These are phyloP conservation scores for Cyberlindnera euphorbiiphila DNA, from an alignment of 805 yeast genomes.

Conservation along the genomic window DNA sequence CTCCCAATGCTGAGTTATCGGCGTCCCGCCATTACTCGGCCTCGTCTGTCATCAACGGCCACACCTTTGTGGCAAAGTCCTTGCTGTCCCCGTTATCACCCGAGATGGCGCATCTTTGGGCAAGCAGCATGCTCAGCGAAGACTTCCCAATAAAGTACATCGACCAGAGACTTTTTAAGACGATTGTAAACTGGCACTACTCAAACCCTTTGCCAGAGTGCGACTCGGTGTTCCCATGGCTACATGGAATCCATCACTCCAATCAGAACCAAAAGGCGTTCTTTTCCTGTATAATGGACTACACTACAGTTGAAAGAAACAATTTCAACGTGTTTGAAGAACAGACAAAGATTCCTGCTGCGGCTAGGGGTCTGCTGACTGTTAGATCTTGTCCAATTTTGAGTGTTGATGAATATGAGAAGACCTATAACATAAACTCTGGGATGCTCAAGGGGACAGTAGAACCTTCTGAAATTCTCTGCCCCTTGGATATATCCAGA, in stretches of 20 bases:
- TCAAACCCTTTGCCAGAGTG: constrained; percentile 55
- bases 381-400: constrained; percentile 28
- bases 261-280: constrained; percentile 25
- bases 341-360: constrained; percentile 20
- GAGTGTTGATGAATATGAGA: constrained; percentile 22
- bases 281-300: constrained; percentile 20
- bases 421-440: constrained; percentile 23
- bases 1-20: constrained; percentile 4
- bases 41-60: constrained; percentile 7
- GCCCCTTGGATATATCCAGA: constrained; percentile 42
- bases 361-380: constrained; percentile 23
- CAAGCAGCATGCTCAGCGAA: constrained; percentile 13
- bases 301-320: constrained; percentile 22
- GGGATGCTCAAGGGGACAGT: constrained; percentile 54
- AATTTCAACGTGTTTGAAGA: constrained; percentile 21
- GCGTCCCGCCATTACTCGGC: constrained; percentile 16
- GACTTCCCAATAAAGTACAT: constrained; percentile 23
- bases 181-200: constrained; percentile 22
- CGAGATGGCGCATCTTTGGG: constrained; percentile 21
- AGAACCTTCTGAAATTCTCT: constrained; percentile 49
- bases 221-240: constrained; percentile 79
- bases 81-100: constrained; percentile 19
- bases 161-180: constrained; percentile 18
- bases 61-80: constrained; percentile 9
- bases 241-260: constrained; percentile 55